Conservation (phyloP, 2,329 filamentous ascomycete genomes). For the Cryphonectria nitschkei region DNA sequence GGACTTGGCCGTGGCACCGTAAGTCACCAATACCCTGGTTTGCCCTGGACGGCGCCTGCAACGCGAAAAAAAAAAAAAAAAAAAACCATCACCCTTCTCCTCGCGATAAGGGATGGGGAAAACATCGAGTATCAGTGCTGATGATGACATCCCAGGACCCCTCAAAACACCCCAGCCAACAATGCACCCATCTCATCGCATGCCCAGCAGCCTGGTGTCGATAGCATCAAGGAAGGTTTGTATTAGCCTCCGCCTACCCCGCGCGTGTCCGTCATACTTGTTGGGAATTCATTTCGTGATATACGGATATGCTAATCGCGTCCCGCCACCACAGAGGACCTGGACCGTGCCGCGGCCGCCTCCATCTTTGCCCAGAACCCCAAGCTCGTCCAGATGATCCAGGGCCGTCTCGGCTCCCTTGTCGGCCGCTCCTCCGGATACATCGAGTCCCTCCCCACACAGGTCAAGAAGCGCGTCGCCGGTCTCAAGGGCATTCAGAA, state of each 20-base stretch:
- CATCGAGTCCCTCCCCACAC: slow-evolving; percentile 89
- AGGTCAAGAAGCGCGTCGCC: slow-evolving; percentile 89
- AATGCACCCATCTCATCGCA: slow-evolving; percentile 97
- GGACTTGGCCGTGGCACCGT: slow-evolving; percentile 62
- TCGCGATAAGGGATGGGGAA: slow-evolving; percentile 26
- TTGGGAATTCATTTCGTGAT: slow-evolving; percentile 10
- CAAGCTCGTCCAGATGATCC: slow-evolving; percentile 93
- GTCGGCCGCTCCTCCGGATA: slow-evolving; percentile 96
- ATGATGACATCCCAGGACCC: slow-evolving; percentile 68
- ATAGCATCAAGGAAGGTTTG: slow-evolving; percentile 97
- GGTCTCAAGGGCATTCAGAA: slow-evolving; percentile 98
- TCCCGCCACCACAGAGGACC: slow-evolving; percentile 67
- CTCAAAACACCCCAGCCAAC: slow-evolving; percentile 95
- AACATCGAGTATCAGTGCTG: slow-evolving; percentile 30
- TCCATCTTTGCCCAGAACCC: slow-evolving; percentile 97
- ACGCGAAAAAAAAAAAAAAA: slow-evolving; percentile 1
- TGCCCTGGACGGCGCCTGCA: slow-evolving; percentile 3
- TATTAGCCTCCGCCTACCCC: slow-evolving; percentile 33
- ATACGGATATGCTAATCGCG: slow-evolving; percentile 28
- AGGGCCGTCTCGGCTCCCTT: slow-evolving; percentile 90
- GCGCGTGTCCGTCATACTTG: slow-evolving; percentile 19
- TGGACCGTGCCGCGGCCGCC: slow-evolving; percentile 84
- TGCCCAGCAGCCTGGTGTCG: slow-evolving; percentile 90
- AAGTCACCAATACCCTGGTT: slow-evolving; percentile 42
- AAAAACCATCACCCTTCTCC: slow-evolving; percentile 3